Conservation (phyloP, 768 basidiomycete species). For the Lyophyllum atratum region DNA sequence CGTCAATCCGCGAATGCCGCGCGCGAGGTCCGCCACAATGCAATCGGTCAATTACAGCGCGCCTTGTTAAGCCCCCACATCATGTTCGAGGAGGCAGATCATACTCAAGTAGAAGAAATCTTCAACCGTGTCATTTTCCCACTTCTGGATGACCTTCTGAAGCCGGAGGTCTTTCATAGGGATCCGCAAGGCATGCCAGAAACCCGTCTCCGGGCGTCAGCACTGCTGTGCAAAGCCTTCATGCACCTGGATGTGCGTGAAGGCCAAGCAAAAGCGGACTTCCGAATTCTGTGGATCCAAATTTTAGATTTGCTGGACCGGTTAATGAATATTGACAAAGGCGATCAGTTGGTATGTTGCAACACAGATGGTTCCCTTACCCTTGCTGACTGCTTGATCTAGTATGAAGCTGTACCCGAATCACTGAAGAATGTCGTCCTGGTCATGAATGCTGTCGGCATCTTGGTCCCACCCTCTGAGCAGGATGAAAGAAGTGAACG, state of each 20-base stretch:
- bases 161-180: conserved; percentile 73
- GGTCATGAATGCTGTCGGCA: conserved; percentile 90
- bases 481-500: conserved; percentile 54
- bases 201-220: conserved; percentile 83
- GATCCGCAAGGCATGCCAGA: conserved; percentile 91
- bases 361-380: background rate
- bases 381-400: background rate
- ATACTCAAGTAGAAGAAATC: conserved; percentile 71
- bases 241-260: conserved; percentile 89
- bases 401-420: conserved; percentile 96
- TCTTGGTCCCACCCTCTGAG: conserved; percentile 66
- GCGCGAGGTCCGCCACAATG: conserved; percentile 81
- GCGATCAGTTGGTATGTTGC: conserved; percentile 80
- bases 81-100: conserved; percentile 56
- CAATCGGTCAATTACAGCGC: conserved; percentile 82
- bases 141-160: conserved; percentile 87
- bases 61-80: conserved; percentile 79
- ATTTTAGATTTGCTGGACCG: conserved; percentile 88
- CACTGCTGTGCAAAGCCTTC: conserved; percentile 93
- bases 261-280: conserved; percentile 56
- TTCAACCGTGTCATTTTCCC: conserved; percentile 93
- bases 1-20: conserved; percentile 83
- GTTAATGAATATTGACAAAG: conserved; percentile 82
- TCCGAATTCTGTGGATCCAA: conserved; percentile 81
- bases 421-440: conserved; percentile 95